A percentile compares a stretch with the other conserved stretches of the same genome.
Conservation (phyloP, 2,329 filamentous ascomycete species). For the Nakataea oryzae region DNA sequence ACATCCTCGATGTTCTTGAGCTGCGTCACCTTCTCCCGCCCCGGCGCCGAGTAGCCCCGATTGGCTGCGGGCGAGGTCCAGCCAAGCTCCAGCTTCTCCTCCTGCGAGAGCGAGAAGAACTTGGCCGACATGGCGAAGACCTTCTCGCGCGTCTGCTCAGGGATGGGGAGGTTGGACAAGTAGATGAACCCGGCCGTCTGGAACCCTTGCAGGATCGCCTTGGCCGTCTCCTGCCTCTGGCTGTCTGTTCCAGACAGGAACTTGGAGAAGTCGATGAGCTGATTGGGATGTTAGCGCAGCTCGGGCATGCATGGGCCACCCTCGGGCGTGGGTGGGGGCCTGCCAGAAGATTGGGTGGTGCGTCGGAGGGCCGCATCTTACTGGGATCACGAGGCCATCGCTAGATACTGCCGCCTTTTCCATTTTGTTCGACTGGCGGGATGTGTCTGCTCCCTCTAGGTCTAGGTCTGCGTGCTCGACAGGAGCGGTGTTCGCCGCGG, state of each 20-base stretch:
- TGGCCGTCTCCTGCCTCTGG: slow-evolving; percentile 54
- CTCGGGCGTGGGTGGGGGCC: not conserved
- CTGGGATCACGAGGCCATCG: slow-evolving; percentile 3
- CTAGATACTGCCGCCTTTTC: slow-evolving; percentile 2
- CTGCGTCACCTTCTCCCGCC: slow-evolving; percentile 60
- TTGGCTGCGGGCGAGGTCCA: slow-evolving; percentile 68
- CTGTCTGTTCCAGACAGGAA: slow-evolving; percentile 55
- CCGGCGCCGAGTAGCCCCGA: slow-evolving; percentile 60
- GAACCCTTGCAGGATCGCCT: slow-evolving; percentile 69
- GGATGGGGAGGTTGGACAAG: slow-evolving; percentile 68
- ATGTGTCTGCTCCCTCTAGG: not conserved
- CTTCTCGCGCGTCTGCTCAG: slow-evolving; percentile 42
- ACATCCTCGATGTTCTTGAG: slow-evolving; percentile 45
- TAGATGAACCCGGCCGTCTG: slow-evolving; percentile 85
- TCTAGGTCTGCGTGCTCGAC: not conserved
- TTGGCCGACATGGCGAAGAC: slow-evolving; percentile 54
- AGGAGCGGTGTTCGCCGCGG: not conserved
- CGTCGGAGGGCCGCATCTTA: not conserved
- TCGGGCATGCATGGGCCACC: not conserved
- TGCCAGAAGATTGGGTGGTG: not conserved
- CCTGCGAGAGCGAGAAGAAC: slow-evolving; percentile 51
- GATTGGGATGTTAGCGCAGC: not conserved
- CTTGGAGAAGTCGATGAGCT: slow-evolving; percentile 71
- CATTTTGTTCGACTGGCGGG: not conserved
- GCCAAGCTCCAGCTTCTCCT: slow-evolving; percentile 52